A percentile compares a stretch with the other conserved stretches of the same genome.
Conservation (phyloP, 2,329 filamentous ascomycete genomes). For the Aspergillus sp. region DNA sequence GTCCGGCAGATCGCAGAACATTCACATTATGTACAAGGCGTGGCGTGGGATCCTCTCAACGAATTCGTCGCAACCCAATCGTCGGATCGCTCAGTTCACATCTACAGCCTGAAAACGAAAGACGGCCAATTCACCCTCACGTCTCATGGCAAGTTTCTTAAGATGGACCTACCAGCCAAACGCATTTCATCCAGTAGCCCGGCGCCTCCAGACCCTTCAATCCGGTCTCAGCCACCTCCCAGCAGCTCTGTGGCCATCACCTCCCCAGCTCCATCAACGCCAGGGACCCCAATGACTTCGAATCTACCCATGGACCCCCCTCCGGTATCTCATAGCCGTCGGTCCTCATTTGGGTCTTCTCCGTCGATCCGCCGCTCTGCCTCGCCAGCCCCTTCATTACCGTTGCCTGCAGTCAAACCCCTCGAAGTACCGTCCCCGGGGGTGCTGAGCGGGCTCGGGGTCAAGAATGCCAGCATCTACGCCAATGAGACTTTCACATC, state of each 20-base stretch:
- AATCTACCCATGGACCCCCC: slow-evolving; percentile 96
- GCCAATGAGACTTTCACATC: slow-evolving; percentile 96
- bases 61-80: slow-evolving; percentile 98
- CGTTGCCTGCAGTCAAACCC: slow-evolving; percentile 91
- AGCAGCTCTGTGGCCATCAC: slow-evolving; percentile 56
- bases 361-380: slow-evolving; percentile 79
- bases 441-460: slow-evolving; percentile 59
- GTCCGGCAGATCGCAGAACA: slow-evolving; percentile 95
- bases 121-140: slow-evolving; percentile 88
- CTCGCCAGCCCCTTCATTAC: slow-evolving; percentile 90
- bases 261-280: slow-evolving; percentile 85
- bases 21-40: slow-evolving; percentile 96
- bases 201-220: slow-evolving; percentile 73
- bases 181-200: slow-evolving; percentile 90
- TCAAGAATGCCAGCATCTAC: slow-evolving; percentile 86
- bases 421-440: slow-evolving; percentile 82
- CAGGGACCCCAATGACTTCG: slow-evolving; percentile 86
- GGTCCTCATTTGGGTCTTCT: slow-evolving; percentile 85
- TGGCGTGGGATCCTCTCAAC: slow-evolving; percentile 96
- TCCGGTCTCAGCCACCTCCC: slow-evolving; percentile 29
- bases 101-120: slow-evolving; percentile 94
- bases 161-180: slow-evolving; percentile 88
- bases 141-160: slow-evolving; percentile 76
- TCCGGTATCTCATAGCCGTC: slow-evolving; percentile 82
- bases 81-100: slow-evolving; percentile 95